A percentile compares a stretch with the other conserved stretches of the same genome.
phyloP scores from a whole-genome alignment of 2,329 filamentous ascomycete species.

The Aspergillus intermedius region DNA sequence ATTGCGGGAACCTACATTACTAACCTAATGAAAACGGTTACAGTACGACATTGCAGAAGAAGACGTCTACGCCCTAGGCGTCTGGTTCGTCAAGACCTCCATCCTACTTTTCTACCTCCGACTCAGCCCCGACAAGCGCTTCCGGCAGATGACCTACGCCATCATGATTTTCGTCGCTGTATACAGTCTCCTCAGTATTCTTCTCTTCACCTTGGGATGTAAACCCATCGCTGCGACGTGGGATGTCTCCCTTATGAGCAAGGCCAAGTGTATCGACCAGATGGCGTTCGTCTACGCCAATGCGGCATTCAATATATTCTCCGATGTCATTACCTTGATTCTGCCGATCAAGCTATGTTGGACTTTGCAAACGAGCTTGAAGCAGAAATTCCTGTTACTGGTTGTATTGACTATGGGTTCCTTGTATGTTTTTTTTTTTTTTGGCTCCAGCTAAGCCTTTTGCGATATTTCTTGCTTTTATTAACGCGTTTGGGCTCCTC shows the following conservation, averaged over 20 bases:
- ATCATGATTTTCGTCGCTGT: constrained; percentile 12
- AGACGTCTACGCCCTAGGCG: constrained; percentile 8
- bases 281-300: constrained; percentile 10
- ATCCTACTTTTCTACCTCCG: constrained; percentile 15
- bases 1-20: background rate
- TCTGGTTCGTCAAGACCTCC: constrained; percentile 14
- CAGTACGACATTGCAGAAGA: constrained; percentile 10
- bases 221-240: constrained; percentile 9
- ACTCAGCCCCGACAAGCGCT: constrained; percentile 11
- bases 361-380: constrained; percentile 5
- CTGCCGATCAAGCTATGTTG: constrained; percentile 9
- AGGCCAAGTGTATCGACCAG: constrained; percentile 8
- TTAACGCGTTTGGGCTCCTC: background rate
- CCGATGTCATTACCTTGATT: constrained; percentile 7
- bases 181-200: constrained; percentile 11
- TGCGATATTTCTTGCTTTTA: background rate
- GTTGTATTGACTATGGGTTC: constrained; percentile 9
- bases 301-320: constrained; percentile 8
- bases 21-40: background rate
- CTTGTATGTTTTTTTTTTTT: constrained; percentile 3
- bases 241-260: constrained; percentile 8
- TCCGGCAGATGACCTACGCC: constrained; percentile 12
- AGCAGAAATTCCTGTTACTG: constrained; percentile 5
- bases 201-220: constrained; percentile 11
- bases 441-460: background rate